phyloP scores from a whole-genome alignment of 257 asterid species.

The Plantago major region DNA sequence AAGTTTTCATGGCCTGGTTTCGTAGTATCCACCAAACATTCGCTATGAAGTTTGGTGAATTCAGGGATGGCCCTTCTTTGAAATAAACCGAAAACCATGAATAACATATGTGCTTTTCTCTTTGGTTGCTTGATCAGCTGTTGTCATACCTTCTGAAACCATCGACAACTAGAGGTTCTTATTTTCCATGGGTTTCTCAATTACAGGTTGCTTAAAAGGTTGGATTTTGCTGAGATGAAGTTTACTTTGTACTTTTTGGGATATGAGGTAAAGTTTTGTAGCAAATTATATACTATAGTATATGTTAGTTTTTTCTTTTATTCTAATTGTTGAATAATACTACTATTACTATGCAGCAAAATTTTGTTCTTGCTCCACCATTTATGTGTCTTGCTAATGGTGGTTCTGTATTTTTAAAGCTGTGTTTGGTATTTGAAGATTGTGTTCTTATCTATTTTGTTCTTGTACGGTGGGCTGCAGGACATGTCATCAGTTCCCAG shows the following conservation, averaged over 20 bases:
- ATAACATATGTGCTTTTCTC: background rate
- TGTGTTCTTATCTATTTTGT: slow-evolving; percentile 6
- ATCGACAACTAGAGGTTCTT: background rate
- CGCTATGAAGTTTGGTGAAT: background rate
- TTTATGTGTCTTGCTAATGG: too few relatives aligned
- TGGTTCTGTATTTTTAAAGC: background rate
- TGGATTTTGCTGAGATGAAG: slow-evolving; percentile 82
- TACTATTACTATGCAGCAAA: too few relatives aligned
- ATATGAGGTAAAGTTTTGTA: slow-evolving; percentile 54
- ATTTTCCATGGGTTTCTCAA: slow-evolving; percentile 8
- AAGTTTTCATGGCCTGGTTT: slow-evolving; percentile 2
- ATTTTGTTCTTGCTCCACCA: too few relatives aligned
- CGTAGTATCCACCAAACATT: background rate
- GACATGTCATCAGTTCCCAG: slow-evolving; percentile 73
- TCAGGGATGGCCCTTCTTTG: background rate
- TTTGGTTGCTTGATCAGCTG: slow-evolving; percentile 7
- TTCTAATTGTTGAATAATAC: background rate
- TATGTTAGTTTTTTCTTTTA: background rate
- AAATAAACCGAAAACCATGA: background rate
- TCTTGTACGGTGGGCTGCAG: slow-evolving; percentile 30
- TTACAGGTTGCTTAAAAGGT: slow-evolving; percentile 78
- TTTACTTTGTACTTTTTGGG: slow-evolving; percentile 81
- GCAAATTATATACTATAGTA: background rate
- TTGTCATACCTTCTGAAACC: background rate
- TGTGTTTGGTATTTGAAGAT: background rate